Evolutionary conservation across 169 alveolate species (phyloP), one percentile per base, ranked within the genome.

Genomic region (Besnoitia besnoiti): DNA sequence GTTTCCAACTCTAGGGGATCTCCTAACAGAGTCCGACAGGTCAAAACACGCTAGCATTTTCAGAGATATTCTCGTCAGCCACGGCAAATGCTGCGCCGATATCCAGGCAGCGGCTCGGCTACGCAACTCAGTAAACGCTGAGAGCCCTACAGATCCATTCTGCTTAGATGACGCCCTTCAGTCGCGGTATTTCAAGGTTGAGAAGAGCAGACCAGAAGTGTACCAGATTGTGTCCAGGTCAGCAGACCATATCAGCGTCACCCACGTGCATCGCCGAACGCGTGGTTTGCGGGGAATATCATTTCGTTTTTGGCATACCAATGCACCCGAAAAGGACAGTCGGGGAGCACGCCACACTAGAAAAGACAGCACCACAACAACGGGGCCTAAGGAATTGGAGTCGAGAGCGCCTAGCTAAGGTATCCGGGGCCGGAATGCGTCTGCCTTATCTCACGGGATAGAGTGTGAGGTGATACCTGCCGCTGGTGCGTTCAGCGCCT

Each of bases 121-220:
- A 0, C 7, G 42, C 33, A 4, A 10, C 47, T 16, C n/a, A 2
- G 14, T 73, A n/a, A n/a, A 37, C 12, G 12, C 46, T 19, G 82
- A 73, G 2, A 42, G 47, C 35, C 10, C 33, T 44, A 30, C 39
- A 27, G 59, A 12, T 8, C 33, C 35, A 1, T 77, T 55, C 16
- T 39, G 5, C 0, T 14, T 44, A 4, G 40, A 27, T 21, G 59
- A 77, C 49, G n/a, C 12, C 82, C 49, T 21, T 44, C 59, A 21
- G 40, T 77, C 87, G 5, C 87, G 94, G 42, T 96, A 95, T 85
- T 96, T 55, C 90, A 94, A 97, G 92, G 98, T 96, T 24, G 96
- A 95, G 5, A 95, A 94, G 85, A 95, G 92, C 42, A 80, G 96
- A 87, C 85, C 96, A 24, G 98, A 96, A 79, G 97, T 96, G 10